phyloP scores from a whole-genome alignment of 768 basidiomycete species.

The Cyclocybe cylindracea region DNA sequence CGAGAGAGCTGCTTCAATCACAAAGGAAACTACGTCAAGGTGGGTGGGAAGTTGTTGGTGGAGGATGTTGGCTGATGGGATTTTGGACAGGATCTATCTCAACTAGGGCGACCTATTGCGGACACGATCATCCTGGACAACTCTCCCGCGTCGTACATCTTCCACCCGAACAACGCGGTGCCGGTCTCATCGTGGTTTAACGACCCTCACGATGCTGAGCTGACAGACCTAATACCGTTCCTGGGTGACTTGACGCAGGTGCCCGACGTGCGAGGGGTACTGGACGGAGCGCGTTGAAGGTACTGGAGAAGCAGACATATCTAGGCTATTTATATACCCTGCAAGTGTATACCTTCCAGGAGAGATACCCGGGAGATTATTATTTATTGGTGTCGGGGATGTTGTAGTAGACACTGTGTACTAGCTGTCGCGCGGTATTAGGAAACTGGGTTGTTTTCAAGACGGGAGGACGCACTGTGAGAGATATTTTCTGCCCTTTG shows the following conservation, averaged over 20 bases:
- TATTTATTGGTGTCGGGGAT: constrained; percentile 14
- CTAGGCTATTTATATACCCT: constrained; percentile 17
- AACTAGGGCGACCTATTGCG: constrained; percentile 89
- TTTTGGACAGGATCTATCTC: constrained; percentile 82
- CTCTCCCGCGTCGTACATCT: constrained; percentile 98
- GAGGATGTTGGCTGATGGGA: neutral
- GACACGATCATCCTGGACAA: constrained; percentile 99
- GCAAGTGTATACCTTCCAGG: constrained; percentile 21
- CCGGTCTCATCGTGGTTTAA: constrained; percentile 99
- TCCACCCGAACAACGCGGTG: constrained; percentile 98
- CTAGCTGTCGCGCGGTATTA: constrained; percentile 13
- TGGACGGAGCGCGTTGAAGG: constrained; percentile 75
- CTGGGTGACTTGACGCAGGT: constrained; percentile 83
- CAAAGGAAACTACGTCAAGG: constrained; percentile 99
- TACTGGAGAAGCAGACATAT: constrained; percentile 1
- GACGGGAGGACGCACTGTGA: constrained; percentile 47
- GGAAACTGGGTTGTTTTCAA: neutral
- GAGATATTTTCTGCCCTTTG: constrained; percentile 78
- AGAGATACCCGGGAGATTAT: constrained; percentile 10
- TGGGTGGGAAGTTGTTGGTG: constrained; percentile 25
- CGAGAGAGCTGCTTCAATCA: constrained; percentile 99
- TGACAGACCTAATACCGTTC: constrained; percentile 95
- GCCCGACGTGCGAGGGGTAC: constrained; percentile 87
- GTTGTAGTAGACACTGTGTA: constrained; percentile 16
- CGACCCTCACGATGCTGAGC: constrained; percentile 96